phyloP scores from a whole-genome alignment of 2,329 filamentous ascomycete genomes.

The Alternaria sp. region DNA sequence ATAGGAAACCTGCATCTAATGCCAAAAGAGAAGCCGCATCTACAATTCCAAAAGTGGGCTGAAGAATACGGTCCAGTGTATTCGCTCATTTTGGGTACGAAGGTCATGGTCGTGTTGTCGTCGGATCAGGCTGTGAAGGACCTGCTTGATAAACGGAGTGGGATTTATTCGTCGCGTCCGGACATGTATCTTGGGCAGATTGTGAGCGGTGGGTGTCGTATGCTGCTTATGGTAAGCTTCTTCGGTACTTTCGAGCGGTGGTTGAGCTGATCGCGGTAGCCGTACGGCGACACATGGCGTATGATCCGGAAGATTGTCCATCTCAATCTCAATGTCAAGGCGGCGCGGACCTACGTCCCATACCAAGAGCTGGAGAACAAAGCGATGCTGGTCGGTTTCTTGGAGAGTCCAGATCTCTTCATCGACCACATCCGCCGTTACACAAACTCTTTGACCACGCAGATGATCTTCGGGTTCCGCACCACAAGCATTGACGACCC shows the following conservation, averaged over 20 bases:
- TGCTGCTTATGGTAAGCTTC: conserved; percentile 19
- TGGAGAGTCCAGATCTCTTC: conserved; percentile 53
- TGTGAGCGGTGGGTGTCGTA: conserved; percentile 12
- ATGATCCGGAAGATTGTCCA: conserved; percentile 30
- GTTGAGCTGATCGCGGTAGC: not conserved
- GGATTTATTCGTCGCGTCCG: conserved; percentile 58
- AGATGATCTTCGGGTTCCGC: conserved; percentile 57
- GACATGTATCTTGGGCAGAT: conserved; percentile 29
- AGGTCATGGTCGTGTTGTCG: conserved; percentile 56
- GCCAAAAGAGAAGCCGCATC: conserved; percentile 50
- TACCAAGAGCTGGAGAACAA: conserved; percentile 65
- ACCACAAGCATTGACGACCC: conserved; percentile 22
- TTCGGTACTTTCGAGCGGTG: fast-evolving
- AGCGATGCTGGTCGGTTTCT: conserved; percentile 58
- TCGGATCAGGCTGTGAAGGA: conserved; percentile 57
- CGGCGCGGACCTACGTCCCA: conserved; percentile 45
- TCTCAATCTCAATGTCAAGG: conserved; percentile 26
- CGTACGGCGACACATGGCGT: conserved; percentile 23
- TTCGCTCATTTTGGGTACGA: conserved; percentile 58
- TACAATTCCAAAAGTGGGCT: conserved; percentile 61
- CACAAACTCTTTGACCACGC: conserved; percentile 57
- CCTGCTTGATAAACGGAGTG: conserved; percentile 58
- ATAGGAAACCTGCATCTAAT: conserved; percentile 61
- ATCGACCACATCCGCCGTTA: conserved; percentile 56
- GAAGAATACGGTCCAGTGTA: conserved; percentile 60